Base-by-base conservation (phyloP, 106 monocot species). In the Apostasia ramifera region DNA sequence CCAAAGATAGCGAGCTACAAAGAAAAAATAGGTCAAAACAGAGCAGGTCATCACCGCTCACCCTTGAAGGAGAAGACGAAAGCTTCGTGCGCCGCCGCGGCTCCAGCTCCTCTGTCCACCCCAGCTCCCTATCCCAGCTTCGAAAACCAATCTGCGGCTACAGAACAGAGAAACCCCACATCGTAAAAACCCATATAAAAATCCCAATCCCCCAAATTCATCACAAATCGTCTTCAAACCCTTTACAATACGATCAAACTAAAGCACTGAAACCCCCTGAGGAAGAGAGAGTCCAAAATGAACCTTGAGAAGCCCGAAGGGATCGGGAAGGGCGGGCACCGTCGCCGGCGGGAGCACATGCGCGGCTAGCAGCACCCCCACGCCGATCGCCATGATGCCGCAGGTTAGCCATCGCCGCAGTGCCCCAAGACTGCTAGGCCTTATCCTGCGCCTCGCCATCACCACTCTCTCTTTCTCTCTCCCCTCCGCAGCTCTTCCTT, bases 371-470 rank as follows among this genome's bases (percentile, higher is more conserved):
- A 93, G 69, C 41, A 81, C 78, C 45, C 49, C 79, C 44, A 81
- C 40, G 43, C 77, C 67, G 56, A 89, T 73, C 44, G 74, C 69
- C 49, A 61, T 74, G 53, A 78, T 66, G 81, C 83, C 81, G 79
- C 71, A 86, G 13, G 63, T 82, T 45, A 93, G 78, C 59, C 79
- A 73, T 53, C 71, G 69, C 51, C 88, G 78, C 61, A 93, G 59
- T 55, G 74, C 44, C 39, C 65, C 41, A 52, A 85, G 39, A 8
- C 61, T 75, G 68, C 82, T 51, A 43, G 74, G 66, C 64, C 76
- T 80, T 59, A 79, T 40, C 73, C 79, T 86, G 59, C 78, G 80
- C 83, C 75, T 55, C 61, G 70, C 76, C 91, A 71, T 66, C 61
- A 58, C 66, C 26, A 43, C 41, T 42, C 6, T 44, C 42, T 39